Evolutionary conservation across 1,139 yeast species (phyloP), one percentile per base, ranked within the genome.

Genomic region (Lodderomyces orthopsilosis): DNA sequence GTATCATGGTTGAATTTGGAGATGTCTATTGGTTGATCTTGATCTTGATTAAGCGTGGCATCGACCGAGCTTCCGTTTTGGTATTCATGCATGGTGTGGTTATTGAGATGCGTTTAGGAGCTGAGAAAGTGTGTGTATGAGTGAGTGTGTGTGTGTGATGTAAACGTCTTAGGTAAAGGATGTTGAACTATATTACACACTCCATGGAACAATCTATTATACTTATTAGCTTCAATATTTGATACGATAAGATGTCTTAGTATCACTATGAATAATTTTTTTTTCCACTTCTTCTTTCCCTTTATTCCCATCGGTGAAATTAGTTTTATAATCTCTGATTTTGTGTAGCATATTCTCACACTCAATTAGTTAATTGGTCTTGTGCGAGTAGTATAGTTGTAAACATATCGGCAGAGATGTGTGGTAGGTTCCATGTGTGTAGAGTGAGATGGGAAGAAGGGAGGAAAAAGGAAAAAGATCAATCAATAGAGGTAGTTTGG

Each of bases 1-100:
- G 68, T 51, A 2, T 57, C 61, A 49, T 71, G 76, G 2, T 51
- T 42, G 42, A 58, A 62, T 14, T 47, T 49, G 2, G 47, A 22
- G 6, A 61, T 40, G 32, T 56, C 55, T 12, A 56, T 46, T 6
- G 38, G 37, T 23, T 45, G 12, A 50, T 10, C 40, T 27, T 27
- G 35, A 50, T 10, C 40, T 27, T 27, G 35, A 2, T 32, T 21
- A 14, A 26, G 6, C 34, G 38, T 34, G 30, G 41, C 37, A 28
- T 19, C 32, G 26, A 24, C 35, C 17, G 39, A 30, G 21, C 32
- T 24, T 17, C 38, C 32, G 10, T n/a, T 18, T 19, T 4, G 21
- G 6, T 19, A n/a, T 3, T 19, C 37, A 12, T 34, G 37, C 24
- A 34, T 34, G 14, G 17, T n/a, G 21, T 12, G 12, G 12, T 6